Percentiles rank a stretch among this genome's conserved stretches.
phyloP scores from a whole-genome alignment of 257 asterid species.

The Solanum chiquidenum region DNA sequence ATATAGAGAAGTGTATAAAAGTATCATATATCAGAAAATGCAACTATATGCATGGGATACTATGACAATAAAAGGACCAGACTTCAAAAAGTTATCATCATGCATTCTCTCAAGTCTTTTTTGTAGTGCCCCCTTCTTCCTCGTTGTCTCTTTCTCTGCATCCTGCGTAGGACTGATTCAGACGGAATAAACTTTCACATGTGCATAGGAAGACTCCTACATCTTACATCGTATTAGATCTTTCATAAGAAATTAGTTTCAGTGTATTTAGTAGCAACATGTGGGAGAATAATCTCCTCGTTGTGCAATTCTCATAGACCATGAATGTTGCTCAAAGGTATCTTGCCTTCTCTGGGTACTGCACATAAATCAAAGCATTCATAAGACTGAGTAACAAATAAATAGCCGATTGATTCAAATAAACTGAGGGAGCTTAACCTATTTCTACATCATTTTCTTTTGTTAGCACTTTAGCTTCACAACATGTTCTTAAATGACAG shows the following conservation, averaged over 20 bases:
- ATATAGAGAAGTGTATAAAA: not conserved
- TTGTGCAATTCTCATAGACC: not conserved
- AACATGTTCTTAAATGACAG: too few relatives aligned
- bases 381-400: not conserved
- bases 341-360: not conserved
- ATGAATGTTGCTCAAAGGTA: not conserved
- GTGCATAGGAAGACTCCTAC: not conserved
- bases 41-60: not conserved
- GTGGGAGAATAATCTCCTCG: not conserved
- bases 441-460: not conserved
- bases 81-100: not conserved
- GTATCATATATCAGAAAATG: not conserved
- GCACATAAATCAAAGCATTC: not conserved
- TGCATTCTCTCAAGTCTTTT: not conserved
- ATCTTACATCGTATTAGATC: not conserved
- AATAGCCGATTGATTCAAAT: not conserved
- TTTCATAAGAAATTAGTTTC: not conserved
- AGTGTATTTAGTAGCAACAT: not conserved
- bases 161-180: too few relatives aligned
- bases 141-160: too few relatives aligned
- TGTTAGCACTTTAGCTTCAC: too few relatives aligned
- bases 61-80: not conserved
- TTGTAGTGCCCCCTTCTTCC: too few relatives aligned
- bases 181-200: too few relatives aligned
- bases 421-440: not conserved